Evolutionary conservation across 2,329 filamentous ascomycete species (phyloP), one percentile per base, ranked within the genome.

Genomic region (Dryadomyces quercivorus): DNA sequence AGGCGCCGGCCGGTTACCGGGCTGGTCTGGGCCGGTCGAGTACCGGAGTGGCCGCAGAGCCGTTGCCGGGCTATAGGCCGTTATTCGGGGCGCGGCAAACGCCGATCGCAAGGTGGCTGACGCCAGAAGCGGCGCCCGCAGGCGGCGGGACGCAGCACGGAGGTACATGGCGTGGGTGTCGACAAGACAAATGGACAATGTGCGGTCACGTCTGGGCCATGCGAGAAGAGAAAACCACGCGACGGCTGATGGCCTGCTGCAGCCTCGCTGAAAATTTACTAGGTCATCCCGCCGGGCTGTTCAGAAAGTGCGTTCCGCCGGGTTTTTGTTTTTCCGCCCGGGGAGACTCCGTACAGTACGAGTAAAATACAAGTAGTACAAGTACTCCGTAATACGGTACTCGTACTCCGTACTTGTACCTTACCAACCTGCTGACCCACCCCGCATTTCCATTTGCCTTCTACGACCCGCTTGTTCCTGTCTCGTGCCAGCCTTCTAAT

Each of bases 71-170:
- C 34, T 22, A n/a, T 22, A 40, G 5, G 45, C 21, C 2, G 40
- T n/a, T 9, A 20, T 2, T 44, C 53, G 45, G 2, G 49, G 31
- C 21, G 40, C n/a, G 3, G 40, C 53, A 3, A 52, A 20, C 13
- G 58, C 45, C 1, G 55, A 40, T 22, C 50, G 40, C 31, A 36
- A 21, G 5, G 50, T 38, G 15, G 43, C 26, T 15, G 57, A 50
- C 1, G 43, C 53, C 51, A 53, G 15, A 7, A 43, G 43, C 46
- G 57, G 57, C 53, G 53, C 56, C 51, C 54, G 48, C 12, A 60
- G 54, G 40, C 54, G 48, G 51, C 53, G 57, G n/a, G 53, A 42
- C 18, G 56, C 58, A 21, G 55, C 55, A 47, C 59, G 26, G 31
- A 56, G 55, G 50, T 58, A 55, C 59, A 60, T 60, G 44, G 5